phyloP scores from a whole-genome alignment of 768 basidiomycete genomes.

The Leccinum broughii region DNA sequence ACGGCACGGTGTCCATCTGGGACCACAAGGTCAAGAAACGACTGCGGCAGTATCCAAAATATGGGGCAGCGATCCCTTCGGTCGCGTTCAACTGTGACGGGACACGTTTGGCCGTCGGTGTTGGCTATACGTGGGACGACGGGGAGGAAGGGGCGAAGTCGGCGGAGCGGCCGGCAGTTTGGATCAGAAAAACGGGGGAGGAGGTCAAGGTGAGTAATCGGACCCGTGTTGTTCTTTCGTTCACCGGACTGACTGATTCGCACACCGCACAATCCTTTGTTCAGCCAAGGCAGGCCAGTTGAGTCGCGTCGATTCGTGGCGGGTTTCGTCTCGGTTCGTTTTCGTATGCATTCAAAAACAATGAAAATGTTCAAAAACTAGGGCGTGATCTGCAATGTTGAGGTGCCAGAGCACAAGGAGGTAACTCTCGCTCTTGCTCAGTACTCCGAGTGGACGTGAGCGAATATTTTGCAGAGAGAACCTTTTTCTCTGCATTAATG shows the following conservation, averaged over 20 bases:
- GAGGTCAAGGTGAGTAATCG: slow-evolving; percentile 65
- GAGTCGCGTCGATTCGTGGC: not conserved
- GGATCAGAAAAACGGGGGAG: slow-evolving; percentile 65
- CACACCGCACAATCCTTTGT: not conserved
- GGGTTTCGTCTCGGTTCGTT: not conserved
- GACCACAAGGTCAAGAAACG: slow-evolving; percentile 97
- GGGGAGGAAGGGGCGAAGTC: slow-evolving; percentile 72
- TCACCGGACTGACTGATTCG: not conserved
- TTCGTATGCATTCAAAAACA: not conserved
- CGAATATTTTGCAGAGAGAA: not conserved
- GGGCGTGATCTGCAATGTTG: not conserved
- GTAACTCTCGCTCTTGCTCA: not conserved
- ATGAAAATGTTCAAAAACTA: not conserved
- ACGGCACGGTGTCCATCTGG: slow-evolving; percentile 94
- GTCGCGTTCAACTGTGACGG: slow-evolving; percentile 86
- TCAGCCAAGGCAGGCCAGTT: slow-evolving; percentile 27
- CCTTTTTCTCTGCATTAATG: not conserved
- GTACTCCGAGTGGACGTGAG: not conserved
- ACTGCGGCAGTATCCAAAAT: slow-evolving; percentile 86
- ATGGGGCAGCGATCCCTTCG: slow-evolving; percentile 69
- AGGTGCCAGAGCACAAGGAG: not conserved
- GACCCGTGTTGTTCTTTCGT: not conserved
- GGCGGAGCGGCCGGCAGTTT: slow-evolving; percentile 60
- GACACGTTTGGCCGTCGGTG: slow-evolving; percentile 76
- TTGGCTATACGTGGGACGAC: slow-evolving; percentile 90